Percentiles rank a stretch among this genome's conserved stretches.
Conservation (phyloP, 148 eudicot genomes). For the Polygonum aviculare region DNA sequence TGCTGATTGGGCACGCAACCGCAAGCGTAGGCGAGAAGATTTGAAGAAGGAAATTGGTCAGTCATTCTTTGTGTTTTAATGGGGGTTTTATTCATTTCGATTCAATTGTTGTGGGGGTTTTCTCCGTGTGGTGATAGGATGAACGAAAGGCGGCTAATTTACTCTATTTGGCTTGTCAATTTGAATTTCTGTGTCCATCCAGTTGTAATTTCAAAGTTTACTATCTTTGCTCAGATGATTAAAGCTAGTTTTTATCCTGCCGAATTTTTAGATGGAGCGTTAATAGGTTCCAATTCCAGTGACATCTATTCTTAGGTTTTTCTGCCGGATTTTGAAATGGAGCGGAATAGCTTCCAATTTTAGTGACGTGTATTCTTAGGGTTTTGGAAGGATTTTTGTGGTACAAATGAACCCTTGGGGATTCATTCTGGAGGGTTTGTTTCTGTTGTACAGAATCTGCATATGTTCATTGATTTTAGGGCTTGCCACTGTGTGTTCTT, state of each 20-base stretch:
- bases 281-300: no score
- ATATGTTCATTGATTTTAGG: not conserved
- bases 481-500: not conserved
- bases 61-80: not conserved
- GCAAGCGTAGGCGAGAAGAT: slow-evolving; percentile 62
- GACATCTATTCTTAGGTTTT: not conserved
- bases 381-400: no score
- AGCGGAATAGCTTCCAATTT: no score
- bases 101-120: not conserved
- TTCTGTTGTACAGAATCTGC: not conserved
- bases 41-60: slow-evolving; percentile 36
- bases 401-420: not conserved
- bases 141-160: not conserved
- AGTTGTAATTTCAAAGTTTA: not conserved
- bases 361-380: no score
- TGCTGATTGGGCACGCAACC: slow-evolving; percentile 68
- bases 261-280: no score
- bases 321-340: not conserved
- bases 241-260: not conserved
- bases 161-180: not conserved
- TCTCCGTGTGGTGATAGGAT: not conserved
- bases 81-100: not conserved
- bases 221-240: not conserved
- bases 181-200: not conserved
- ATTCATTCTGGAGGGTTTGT: not conserved